Conservation (phyloP, 768 basidiomycete genomes). For the Auricularia cornea region DNA sequence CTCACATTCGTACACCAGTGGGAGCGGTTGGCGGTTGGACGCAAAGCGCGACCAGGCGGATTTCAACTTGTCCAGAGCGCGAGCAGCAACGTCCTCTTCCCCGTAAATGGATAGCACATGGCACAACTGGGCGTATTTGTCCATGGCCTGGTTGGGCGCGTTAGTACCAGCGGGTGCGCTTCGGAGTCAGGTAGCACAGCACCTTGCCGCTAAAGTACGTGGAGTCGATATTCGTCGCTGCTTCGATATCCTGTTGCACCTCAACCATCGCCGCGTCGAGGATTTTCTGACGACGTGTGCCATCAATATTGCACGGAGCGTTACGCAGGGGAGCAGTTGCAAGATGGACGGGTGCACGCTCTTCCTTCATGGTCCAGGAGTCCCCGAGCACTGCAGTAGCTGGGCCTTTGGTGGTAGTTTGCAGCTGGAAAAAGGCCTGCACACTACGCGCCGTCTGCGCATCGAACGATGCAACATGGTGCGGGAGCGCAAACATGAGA, state of each 20-base stretch:
- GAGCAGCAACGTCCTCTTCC: not conserved
- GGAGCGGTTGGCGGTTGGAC: constrained; percentile 3
- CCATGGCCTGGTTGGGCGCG: not conserved
- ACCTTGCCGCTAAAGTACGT: constrained; percentile 6
- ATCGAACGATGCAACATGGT: constrained; percentile 4
- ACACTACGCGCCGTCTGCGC: not conserved
- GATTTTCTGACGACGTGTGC: not conserved
- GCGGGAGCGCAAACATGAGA: constrained; percentile 7
- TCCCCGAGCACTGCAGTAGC: constrained; percentile 1
- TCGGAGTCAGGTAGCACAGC: not conserved
- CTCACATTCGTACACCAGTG: constrained; percentile 6
- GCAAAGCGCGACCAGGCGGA: constrained; percentile 2
- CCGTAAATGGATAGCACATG: not conserved
- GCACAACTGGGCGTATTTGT: constrained; percentile 5
- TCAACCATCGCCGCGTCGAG: not conserved
- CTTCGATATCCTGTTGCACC: not conserved
- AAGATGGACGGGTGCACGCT: not conserved
- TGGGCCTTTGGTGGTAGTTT: constrained; percentile 5
- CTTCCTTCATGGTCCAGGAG: not conserved
- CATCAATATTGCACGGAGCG: not conserved
- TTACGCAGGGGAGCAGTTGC: no score
- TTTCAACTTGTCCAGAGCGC: not conserved
- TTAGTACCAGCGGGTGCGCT: no score
- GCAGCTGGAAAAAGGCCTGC: not conserved
- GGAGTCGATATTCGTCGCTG: constrained; percentile 3